Conservation (phyloP, 345 rosid genomes). For the Bretschneidera sinensis region DNA sequence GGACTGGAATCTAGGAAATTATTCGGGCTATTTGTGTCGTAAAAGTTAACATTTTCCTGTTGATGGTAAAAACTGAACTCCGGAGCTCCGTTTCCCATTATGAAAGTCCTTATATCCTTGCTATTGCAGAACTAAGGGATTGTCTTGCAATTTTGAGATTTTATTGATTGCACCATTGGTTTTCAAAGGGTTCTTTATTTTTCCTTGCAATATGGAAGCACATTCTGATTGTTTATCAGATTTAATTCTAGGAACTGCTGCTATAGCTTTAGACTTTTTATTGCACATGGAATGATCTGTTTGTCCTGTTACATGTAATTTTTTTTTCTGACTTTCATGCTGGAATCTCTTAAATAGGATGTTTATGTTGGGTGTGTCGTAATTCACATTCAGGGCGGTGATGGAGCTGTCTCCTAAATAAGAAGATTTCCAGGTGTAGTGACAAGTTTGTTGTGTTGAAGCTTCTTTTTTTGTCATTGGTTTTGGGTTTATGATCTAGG, state of each 20-base stretch:
- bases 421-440: conserved; percentile 81
- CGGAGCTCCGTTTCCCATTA: not conserved
- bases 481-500: conserved; percentile 38
- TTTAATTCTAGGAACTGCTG: not conserved
- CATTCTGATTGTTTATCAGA: not conserved
- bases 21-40: not conserved
- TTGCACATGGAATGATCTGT: conserved; percentile 33
- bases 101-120: not conserved
- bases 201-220: conserved; percentile 6
- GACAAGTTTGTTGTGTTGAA: conserved; percentile 58
- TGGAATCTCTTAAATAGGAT: conserved; percentile 86
- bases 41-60: not conserved
- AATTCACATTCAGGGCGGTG: conserved; percentile 68
- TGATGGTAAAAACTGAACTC: not conserved
- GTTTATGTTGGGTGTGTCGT: conserved; percentile 72
- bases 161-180: not conserved
- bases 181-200: no score
- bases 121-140: not conserved
- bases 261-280: conserved; percentile 22
- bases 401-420: conserved; percentile 77
- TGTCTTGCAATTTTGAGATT: not conserved
- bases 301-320: conserved; percentile 35
- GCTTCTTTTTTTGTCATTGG: conserved; percentile 40
- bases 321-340: conserved; percentile 52
- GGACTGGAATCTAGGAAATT: not conserved